A percentile compares a stretch with the other conserved stretches of the same genome.
Evolutionary conservation across 2,329 filamentous ascomycete species (phyloP).

Genomic region (Pseudofabraea citricarpa): DNA sequence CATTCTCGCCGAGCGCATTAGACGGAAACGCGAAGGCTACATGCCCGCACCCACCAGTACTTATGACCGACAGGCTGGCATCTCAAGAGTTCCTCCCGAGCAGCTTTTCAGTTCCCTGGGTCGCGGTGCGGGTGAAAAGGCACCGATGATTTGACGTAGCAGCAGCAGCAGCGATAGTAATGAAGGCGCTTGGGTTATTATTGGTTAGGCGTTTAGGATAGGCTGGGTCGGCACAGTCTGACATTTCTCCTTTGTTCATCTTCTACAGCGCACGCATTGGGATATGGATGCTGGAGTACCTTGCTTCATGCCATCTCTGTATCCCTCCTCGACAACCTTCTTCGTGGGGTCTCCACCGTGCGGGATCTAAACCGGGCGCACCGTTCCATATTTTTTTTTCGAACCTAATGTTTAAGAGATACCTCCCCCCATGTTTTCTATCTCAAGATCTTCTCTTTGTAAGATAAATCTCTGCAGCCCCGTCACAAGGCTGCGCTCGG

Average conservation of each 20-base stretch:
- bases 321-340: background rate
- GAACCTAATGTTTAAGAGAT: slow-evolving; percentile 26
- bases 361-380: too few relatives aligned
- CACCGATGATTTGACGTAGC: slow-evolving; percentile 22
- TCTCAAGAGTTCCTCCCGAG: slow-evolving; percentile 55
- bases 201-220: slow-evolving; percentile 27
- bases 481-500: slow-evolving; percentile 18
- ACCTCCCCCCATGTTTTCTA: slow-evolving; percentile 12
- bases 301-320: background rate
- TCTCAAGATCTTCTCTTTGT: slow-evolving; percentile 23
- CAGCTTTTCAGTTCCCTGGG: slow-evolving; percentile 36
- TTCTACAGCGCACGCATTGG: slow-evolving; percentile 19
- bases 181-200: slow-evolving; percentile 22
- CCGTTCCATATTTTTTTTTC: slow-evolving; percentile 10
- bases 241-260: slow-evolving; percentile 17
- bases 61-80: slow-evolving; percentile 54
- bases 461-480: slow-evolving; percentile 20
- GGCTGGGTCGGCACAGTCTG: slow-evolving; percentile 16
- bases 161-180: too few relatives aligned
- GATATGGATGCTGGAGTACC: too few relatives aligned
- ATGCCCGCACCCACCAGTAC: slow-evolving; percentile 67
- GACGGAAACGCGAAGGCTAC: slow-evolving; percentile 76
- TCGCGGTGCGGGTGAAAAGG: slow-evolving; percentile 23
- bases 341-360: too few relatives aligned
- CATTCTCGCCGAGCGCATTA: slow-evolving; percentile 68